Evolutionary conservation across 768 basidiomycete genomes (phyloP), one percentile per base, ranked within the genome.

Genomic region (Polyporus arcularius): DNA sequence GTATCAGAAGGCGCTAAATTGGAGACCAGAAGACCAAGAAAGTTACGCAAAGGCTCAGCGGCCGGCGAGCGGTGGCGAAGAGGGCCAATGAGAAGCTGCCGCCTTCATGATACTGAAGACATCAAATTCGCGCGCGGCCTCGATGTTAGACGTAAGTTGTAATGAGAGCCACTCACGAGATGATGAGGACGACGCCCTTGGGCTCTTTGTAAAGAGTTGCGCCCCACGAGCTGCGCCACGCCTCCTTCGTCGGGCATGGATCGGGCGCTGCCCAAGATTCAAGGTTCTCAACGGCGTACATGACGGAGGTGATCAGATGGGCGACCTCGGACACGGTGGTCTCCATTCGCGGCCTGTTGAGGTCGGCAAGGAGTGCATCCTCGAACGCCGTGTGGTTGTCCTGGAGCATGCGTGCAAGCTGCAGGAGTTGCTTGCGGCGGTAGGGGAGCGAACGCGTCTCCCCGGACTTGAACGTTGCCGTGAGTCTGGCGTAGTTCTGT

Each of bases 351-450:
- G 71, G 71, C 53, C 67, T 68, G 30, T 67, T 65, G 15, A 74
- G 67, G 57, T 73, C 68, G 0, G 69, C 62, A 54, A 76, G 70
- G 48, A 74, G 57, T 32, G 86, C 81, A 2, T 80, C 78, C 14
- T 76, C 76, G 52, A 90, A 69, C 4, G 75, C 78, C 4, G 84
- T 77, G 4, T 75, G 66, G 71, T 92, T 87, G n/a, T 89, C 84
- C 64, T 89, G 83, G 26, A 79, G 72, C 73, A 89, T 73, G 26
- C 78, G 82, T 28, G 83, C 85, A 35, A 91, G 78, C 64, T 86
- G 85, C 46, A 78, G 75, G 45, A 92, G 78, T 64, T 92, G 90
- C 48, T 82, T 78, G 55, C 82, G 81, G 15, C 90, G 81, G 80
- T 82, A 91, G 60, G 73, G 71, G 41, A 90, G 65, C 3, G 84